Conservation (phyloP, 306 rosid genomes). For the Vigna nakashimae region DNA sequence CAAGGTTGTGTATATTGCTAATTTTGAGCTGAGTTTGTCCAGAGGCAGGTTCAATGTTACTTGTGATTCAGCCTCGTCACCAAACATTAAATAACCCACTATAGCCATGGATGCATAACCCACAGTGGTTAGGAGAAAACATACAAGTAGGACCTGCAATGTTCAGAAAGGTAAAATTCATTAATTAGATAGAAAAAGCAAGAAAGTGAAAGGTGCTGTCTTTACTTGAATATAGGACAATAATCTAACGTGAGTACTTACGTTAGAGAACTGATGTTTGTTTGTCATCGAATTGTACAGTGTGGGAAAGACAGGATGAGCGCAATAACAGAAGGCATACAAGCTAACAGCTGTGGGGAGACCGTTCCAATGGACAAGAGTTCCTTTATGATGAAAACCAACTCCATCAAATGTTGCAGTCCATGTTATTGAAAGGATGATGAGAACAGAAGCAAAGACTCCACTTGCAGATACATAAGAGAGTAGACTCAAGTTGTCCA, state of each 20-base stretch:
- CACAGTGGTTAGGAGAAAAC: constrained; percentile 62
- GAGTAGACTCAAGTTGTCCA: constrained; percentile 71
- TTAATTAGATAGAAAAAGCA: not conserved
- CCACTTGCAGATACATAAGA: constrained; percentile 89
- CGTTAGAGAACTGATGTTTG: constrained; percentile 81
- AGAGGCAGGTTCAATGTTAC: constrained; percentile 71
- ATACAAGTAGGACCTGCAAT: constrained; percentile 66
- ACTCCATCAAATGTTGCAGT: constrained; percentile 65
- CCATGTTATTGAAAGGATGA: constrained; percentile 69
- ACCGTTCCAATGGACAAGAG: constrained; percentile 62
- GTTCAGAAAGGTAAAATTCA: not conserved
- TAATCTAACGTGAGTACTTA: constrained; percentile 45
- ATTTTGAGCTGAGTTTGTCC: constrained; percentile 58
- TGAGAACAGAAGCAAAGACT: constrained; percentile 73
- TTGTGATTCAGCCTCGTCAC: constrained; percentile 63
- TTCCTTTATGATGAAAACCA: constrained; percentile 63
- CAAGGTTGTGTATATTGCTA: constrained; percentile 76
- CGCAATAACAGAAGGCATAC: constrained; percentile 84
- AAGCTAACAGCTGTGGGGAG: constrained; percentile 75
- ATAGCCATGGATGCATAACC: constrained; percentile 79
- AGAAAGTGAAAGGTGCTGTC: not conserved
- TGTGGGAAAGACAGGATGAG: constrained; percentile 90
- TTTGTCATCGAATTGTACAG: constrained; percentile 77
- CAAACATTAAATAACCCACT: constrained; percentile 76
- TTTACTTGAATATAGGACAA: not conserved